Evolutionary conservation across 2,329 filamentous ascomycete species (phyloP), one percentile per base, ranked within the genome.

Genomic region (Seiridium cupressi): DNA sequence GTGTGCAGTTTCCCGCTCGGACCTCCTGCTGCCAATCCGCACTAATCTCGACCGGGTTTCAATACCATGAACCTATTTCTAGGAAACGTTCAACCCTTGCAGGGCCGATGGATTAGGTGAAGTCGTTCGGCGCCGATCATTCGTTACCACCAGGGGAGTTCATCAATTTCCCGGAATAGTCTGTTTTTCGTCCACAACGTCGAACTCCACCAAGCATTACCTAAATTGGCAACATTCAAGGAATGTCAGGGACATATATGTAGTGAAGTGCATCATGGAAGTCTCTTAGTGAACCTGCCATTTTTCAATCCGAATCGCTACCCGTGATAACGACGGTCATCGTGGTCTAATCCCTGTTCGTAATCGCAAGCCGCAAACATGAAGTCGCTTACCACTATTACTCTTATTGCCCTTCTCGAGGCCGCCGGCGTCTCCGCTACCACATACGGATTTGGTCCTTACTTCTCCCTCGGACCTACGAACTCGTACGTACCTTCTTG

Each of bases 381-480:
- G 49, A 55, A 55, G 32, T 36, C 40, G 1, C n/a, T 44, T 31
- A 10, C 44, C n/a, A n/a, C 55, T 18, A 31, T 46, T 3, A 34
- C 11, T 18, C 1, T 38, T 2, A 18, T 57, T 7, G 40, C 55
- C 26, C 31, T 57, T 1, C 1, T 57, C 13, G 55, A 53, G 49
- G 34, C 42, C 32, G 9, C 51, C 34, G 59, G 32, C 5, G 44
- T 42, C 10, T 53, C 40, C 13, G 46, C 60, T 36, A 61, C 60
- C 32, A 72, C 61, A 36, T 57, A 68, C 48, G 65, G 67, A 8
- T 73, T 73, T 38, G 71, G 71, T 0, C 70, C 70, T 5, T 64
- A 64, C 35, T 73, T 73, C 62, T 70, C 68, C 34, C 65, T 72
- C 46, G 71, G 71, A 3, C 70, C 70, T 47, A 70, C 69, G 3